A percentile compares a stretch with the other conserved stretches of the same genome.
These are phyloP conservation scores for Gomphus bonarii DNA, from an alignment of 1,284 basidiomycete species.

Conservation along the genomic window DNA sequence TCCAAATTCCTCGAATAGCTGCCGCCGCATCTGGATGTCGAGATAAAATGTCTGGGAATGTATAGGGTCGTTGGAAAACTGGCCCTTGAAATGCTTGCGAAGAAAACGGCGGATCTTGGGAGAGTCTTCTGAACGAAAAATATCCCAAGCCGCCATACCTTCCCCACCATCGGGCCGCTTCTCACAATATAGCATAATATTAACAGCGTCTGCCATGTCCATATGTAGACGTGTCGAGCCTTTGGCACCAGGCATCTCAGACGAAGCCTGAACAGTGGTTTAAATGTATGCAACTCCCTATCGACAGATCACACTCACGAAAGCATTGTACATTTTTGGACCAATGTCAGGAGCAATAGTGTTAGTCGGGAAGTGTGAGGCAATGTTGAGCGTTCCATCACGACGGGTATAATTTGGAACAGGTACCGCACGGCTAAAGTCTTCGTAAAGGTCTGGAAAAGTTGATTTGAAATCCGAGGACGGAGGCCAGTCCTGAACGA, in stretches of 20 bases:
- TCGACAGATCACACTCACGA: conserved; percentile 18
- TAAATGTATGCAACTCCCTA: background rate
- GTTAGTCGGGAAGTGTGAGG: conserved; percentile 79
- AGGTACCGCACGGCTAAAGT: conserved; percentile 77
- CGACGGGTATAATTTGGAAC: conserved; percentile 82
- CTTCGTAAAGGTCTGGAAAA: conserved; percentile 82
- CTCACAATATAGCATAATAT: conserved; percentile 79
- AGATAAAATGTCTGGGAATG: conserved; percentile 87
- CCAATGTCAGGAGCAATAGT: conserved; percentile 84
- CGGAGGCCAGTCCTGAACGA: conserved; percentile 79
- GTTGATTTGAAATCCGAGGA: conserved; percentile 73
- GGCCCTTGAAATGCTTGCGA: conserved; percentile 41
- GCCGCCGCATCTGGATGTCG: conserved; percentile 55
- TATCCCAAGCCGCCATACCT: conserved; percentile 88
- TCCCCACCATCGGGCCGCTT: conserved; percentile 48
- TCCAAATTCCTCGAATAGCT: conserved; percentile 57
- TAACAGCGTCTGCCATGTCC: conserved; percentile 94
- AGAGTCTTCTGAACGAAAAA: conserved; percentile 81
- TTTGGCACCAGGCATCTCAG: conserved; percentile 51
- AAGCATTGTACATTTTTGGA: conserved; percentile 42
- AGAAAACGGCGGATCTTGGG: conserved; percentile 70
- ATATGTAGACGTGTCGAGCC: conserved; percentile 87
- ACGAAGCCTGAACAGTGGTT: conserved; percentile 46
- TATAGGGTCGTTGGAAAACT: conserved; percentile 69
- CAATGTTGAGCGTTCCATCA: conserved; percentile 82